A percentile compares a stretch with the other conserved stretches of the same genome.
phyloP scores from a whole-genome alignment of 1,284 basidiomycete species.

The Spongispora temasekensis region DNA sequence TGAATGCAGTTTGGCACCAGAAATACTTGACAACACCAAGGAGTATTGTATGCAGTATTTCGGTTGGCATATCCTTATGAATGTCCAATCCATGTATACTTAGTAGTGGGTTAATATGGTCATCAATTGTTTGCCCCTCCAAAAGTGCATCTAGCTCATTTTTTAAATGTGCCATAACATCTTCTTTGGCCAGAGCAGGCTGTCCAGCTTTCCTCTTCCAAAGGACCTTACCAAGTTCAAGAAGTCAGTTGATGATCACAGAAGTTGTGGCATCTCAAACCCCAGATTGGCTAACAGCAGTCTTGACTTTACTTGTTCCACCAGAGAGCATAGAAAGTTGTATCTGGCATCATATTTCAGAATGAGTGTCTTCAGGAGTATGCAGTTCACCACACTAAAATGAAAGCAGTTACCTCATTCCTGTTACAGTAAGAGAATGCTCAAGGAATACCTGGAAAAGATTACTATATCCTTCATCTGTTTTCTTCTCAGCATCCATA shows the following conservation, averaged over 20 bases:
- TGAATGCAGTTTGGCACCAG: too few relatives aligned
- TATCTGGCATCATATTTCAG: neutral
- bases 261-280: neutral
- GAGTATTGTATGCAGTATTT: constrained; percentile 37
- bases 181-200: neutral
- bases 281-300: too few relatives aligned
- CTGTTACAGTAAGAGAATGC: too few relatives aligned
- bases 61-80: constrained; percentile 33
- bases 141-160: constrained; percentile 8
- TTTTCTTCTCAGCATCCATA: too few relatives aligned
- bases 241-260: neutral
- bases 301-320: too few relatives aligned
- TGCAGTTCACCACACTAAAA: neutral
- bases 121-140: neutral
- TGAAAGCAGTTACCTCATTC: too few relatives aligned
- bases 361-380: neutral
- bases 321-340: too few relatives aligned
- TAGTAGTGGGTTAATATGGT: constrained; percentile 17
- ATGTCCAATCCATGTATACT: constrained; percentile 4
- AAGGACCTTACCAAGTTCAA: constrained; percentile 4
- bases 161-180: constrained; percentile 13
- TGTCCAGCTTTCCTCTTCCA: constrained; percentile 2
- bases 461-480: too few relatives aligned
- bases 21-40: constrained; percentile 34
- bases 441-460: too few relatives aligned